Evolutionary conservation across 2,329 filamentous ascomycete species (phyloP).

Genomic region (Alternaria brassicae): DNA sequence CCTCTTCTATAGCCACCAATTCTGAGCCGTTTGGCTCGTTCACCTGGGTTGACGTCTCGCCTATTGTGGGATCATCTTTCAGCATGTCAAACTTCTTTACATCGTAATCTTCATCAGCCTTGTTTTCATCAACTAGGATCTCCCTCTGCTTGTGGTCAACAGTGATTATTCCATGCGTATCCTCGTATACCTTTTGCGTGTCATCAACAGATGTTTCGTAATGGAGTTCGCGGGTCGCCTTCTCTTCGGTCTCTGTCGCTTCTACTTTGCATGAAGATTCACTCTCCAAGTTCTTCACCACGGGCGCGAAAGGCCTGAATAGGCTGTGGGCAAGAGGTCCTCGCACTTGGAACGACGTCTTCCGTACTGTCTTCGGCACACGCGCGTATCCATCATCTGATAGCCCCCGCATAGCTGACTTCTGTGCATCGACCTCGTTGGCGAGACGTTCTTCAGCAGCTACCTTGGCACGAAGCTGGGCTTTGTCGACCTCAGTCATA

Average conservation of each 20-base stretch:
- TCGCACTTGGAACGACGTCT: constrained; percentile 27
- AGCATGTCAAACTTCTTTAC: constrained; percentile 18
- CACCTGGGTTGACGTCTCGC: not conserved
- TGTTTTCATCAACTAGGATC: constrained; percentile 1
- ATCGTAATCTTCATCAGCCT: not conserved
- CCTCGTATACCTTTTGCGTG: constrained; percentile 36
- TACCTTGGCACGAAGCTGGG: constrained; percentile 17
- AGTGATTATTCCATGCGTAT: constrained; percentile 36
- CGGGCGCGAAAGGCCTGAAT: constrained; percentile 41
- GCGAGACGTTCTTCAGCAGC: constrained; percentile 33
- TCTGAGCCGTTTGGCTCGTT: not conserved
- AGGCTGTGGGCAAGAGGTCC: constrained; percentile 40
- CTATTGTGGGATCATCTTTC: constrained; percentile 20
- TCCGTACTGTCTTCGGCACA: constrained; percentile 19
- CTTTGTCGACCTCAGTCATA: constrained; percentile 7
- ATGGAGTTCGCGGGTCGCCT: constrained; percentile 16
- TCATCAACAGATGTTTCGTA: constrained; percentile 36
- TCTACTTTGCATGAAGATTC: constrained; percentile 14
- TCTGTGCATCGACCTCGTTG: constrained; percentile 38
- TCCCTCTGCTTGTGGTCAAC: constrained; percentile 30
- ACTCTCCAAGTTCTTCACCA: constrained; percentile 35
- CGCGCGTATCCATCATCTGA: constrained; percentile 39
- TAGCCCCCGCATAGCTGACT: constrained; percentile 37
- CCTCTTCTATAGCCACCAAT: not conserved
- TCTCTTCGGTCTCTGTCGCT: constrained; percentile 15